Percentiles rank a stretch among this genome's conserved stretches.
Evolutionary conservation across 73 alveolate species (phyloP).

Genomic region (Loxodes magnus): DNA sequence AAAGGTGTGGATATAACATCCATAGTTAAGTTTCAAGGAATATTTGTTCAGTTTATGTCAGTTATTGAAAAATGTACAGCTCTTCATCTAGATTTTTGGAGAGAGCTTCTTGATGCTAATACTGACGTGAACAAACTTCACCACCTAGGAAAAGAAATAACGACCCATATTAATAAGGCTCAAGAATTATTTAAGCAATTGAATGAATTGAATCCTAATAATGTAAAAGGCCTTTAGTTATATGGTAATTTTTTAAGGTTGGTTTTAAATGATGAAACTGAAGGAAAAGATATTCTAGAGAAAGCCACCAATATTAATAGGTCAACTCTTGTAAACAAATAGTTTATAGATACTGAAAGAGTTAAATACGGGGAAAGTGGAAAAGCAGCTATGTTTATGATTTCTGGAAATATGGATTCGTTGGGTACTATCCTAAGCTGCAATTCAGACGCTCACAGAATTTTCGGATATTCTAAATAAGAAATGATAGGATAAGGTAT

Average conservation of each 20-base stretch:
- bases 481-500: slow-evolving; percentile 28
- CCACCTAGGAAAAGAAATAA: slow-evolving; percentile 22
- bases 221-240: slow-evolving; percentile 19
- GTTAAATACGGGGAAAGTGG: slow-evolving; percentile 32
- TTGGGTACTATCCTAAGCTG: slow-evolving; percentile 23
- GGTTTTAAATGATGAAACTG: slow-evolving; percentile 27
- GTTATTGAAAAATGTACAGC: slow-evolving; percentile 27
- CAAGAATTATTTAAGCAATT: slow-evolving; percentile 21
- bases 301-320: slow-evolving; percentile 22
- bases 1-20: slow-evolving; percentile 27
- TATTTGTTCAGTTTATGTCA: slow-evolving; percentile 16
- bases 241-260: slow-evolving; percentile 28
- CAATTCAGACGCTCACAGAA: slow-evolving; percentile 23
- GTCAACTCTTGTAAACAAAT: slow-evolving; percentile 19
- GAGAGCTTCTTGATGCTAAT: slow-evolving; percentile 26
- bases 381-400: slow-evolving; percentile 22
- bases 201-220: slow-evolving; percentile 29
- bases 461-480: slow-evolving; percentile 23
- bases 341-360: slow-evolving; percentile 23
- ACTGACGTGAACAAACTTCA: slow-evolving; percentile 25
- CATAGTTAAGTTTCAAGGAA: slow-evolving; percentile 19
- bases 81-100: slow-evolving; percentile 33
- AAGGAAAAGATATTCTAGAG: slow-evolving; percentile 23
- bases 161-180: slow-evolving; percentile 23
- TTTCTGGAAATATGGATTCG: slow-evolving; percentile 30